A percentile compares a stretch with the other conserved stretches of the same genome.
Conservation (phyloP, 2,329 filamentous ascomycete species). For the Colletotrichum coccodes region DNA sequence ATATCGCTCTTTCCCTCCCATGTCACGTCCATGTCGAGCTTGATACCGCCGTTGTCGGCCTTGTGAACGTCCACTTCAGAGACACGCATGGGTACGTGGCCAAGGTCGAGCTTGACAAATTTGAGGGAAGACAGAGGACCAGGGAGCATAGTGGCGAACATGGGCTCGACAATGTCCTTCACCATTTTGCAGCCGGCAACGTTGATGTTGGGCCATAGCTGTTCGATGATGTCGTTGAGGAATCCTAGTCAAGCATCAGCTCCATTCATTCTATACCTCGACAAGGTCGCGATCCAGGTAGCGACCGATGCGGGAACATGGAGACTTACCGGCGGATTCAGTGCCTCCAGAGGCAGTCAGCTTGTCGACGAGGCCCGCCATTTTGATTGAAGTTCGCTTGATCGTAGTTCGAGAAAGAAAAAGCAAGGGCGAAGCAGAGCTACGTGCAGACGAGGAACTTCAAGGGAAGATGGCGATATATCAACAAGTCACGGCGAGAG, state of each 20-base stretch:
- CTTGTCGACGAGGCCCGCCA: conserved; percentile 48
- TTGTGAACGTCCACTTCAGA: conserved; percentile 56
- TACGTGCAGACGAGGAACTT: background rate
- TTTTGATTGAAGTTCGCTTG: conserved; percentile 28
- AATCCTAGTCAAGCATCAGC: conserved; percentile 44
- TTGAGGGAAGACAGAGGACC: conserved; percentile 52
- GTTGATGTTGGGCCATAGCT: conserved; percentile 61
- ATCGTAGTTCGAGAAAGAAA: background rate
- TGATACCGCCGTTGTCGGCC: conserved; percentile 54
- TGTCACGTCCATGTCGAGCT: conserved; percentile 57
- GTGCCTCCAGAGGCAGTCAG: conserved; percentile 52
- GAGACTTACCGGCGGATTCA: conserved; percentile 47
- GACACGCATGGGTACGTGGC: conserved; percentile 50
- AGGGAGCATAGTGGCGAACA: conserved; percentile 56
- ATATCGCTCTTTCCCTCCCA: conserved; percentile 59
- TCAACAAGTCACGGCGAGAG: background rate
- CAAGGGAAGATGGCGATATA: background rate
- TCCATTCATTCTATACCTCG: background rate
- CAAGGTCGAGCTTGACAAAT: conserved; percentile 58
- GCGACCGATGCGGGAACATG: background rate
- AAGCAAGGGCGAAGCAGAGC: background rate
- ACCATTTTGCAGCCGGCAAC: conserved; percentile 53
- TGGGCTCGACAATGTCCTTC: conserved; percentile 59
- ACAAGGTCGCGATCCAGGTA: too few species aligned
- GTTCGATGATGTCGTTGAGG: conserved; percentile 57